Evolutionary conservation across 257 asterid species (phyloP).

Genomic region (Solanum medicagineum): DNA sequence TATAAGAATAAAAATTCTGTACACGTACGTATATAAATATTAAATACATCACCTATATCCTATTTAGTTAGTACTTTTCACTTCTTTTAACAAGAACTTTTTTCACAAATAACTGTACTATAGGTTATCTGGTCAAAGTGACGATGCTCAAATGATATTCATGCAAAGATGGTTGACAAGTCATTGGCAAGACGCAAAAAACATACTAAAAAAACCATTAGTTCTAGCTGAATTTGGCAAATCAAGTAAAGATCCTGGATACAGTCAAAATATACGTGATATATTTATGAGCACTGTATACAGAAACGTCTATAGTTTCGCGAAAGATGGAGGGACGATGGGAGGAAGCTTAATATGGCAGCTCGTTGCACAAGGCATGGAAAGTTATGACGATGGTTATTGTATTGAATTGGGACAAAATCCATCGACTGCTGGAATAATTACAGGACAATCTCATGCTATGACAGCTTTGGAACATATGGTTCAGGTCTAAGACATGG

Average conservation of each 20-base stretch:
- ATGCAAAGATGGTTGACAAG: constrained; percentile 59
- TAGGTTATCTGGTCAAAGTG: constrained; percentile 55
- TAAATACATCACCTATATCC: neutral
- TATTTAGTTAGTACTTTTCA: no score
- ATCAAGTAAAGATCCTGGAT: constrained; percentile 49
- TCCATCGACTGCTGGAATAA: constrained; percentile 46
- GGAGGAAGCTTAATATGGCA: constrained; percentile 78
- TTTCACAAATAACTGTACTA: neutral
- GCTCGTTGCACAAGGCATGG: constrained; percentile 56
- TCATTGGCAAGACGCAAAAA: constrained; percentile 52
- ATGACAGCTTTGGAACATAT: constrained; percentile 34
- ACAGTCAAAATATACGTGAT: constrained; percentile 21
- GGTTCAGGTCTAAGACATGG: neutral
- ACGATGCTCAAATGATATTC: constrained; percentile 42
- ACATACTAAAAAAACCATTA: constrained; percentile 47
- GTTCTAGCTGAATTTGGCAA: constrained; percentile 61
- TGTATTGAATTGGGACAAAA: constrained; percentile 28
- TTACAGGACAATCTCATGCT: constrained; percentile 47
- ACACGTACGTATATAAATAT: neutral
- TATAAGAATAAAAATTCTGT: neutral
- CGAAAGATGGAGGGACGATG: constrained; percentile 56
- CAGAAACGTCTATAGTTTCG: constrained; percentile 29
- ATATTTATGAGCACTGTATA: constrained; percentile 38
- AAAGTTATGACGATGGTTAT: constrained; percentile 49
- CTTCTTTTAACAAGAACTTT: neutral